These are phyloP conservation scores for Cryptosporidium xiaoi DNA, from an alignment of 169 alveolate genomes.

Conservation along the genomic window DNA sequence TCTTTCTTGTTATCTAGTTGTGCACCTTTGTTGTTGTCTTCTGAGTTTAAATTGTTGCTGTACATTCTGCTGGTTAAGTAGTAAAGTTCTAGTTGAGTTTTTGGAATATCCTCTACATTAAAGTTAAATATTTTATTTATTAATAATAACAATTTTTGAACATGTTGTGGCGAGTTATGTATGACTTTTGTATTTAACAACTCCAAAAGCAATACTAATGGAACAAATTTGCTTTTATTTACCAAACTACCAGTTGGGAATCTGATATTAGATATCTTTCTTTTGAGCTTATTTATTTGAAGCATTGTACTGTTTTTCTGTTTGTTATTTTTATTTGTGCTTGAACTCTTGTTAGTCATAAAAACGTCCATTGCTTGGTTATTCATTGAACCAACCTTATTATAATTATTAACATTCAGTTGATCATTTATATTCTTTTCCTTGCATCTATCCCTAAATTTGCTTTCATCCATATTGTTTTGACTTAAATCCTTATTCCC, in stretches of 20 bases:
- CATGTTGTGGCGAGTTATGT: constrained; percentile 56
- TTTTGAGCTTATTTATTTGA: constrained; percentile 24
- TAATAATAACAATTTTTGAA: constrained; percentile 12
- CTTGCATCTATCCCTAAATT: no score
- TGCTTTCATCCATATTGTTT: not conserved
- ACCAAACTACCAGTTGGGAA: constrained; percentile 34
- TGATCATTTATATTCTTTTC: not conserved
- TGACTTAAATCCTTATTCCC: not conserved
- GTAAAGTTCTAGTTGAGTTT: constrained; percentile 34
- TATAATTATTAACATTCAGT: not conserved
- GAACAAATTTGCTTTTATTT: constrained; percentile 17
- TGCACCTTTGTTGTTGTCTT: not conserved
- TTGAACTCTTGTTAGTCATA: not conserved
- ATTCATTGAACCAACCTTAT: no score
- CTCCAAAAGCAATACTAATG: constrained; percentile 31
- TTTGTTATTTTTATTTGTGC: not conserved
- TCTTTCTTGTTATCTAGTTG: constrained; percentile 18
- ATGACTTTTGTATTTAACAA: constrained; percentile 19
- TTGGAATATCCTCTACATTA: constrained; percentile 38
- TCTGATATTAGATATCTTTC: constrained; percentile 6
- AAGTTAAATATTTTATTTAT: constrained; percentile 7
- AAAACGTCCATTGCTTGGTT: no score
- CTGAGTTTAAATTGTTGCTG: not conserved
- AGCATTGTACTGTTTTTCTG: not conserved
- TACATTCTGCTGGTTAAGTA: not conserved